These are phyloP conservation scores for Podila epigama DNA, from an alignment of 192 early-diverging fungal species.

Conservation along the genomic window DNA sequence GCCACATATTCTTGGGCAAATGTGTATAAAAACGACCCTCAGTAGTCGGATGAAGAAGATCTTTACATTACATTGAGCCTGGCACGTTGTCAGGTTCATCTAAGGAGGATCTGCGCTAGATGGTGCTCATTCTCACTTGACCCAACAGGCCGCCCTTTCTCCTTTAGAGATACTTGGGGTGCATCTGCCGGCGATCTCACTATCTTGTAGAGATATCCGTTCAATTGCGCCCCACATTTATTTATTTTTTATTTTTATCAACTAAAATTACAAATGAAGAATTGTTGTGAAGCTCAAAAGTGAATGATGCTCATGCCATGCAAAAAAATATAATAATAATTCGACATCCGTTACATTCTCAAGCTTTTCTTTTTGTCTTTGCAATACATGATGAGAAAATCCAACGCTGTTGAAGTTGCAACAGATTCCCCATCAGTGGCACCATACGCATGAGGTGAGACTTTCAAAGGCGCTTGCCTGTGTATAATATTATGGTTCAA, in stretches of 20 bases:
- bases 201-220: neutral
- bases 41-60: neutral
- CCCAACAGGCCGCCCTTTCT: neutral
- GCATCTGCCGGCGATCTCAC: neutral
- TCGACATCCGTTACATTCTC: no score
- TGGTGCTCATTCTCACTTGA: neutral
- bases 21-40: neutral
- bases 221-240: neutral
- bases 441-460: no score
- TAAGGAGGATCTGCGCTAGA: neutral
- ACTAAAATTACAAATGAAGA: neutral
- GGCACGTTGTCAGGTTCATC: constrained; percentile 3
- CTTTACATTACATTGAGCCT: neutral
- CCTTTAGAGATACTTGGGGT: neutral
- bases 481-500: no score
- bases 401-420: no score
- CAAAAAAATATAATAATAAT: no score
- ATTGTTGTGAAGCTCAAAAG: no score
- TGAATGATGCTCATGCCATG: no score
- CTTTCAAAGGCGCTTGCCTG: no score
- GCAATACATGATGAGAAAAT: no score
- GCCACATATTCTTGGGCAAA: neutral
- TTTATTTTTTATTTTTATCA: neutral
- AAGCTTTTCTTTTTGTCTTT: no score
- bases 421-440: no score